Conservation (phyloP, 2,329 filamentous ascomycete genomes). For the Trichoderma asperellum region DNA sequence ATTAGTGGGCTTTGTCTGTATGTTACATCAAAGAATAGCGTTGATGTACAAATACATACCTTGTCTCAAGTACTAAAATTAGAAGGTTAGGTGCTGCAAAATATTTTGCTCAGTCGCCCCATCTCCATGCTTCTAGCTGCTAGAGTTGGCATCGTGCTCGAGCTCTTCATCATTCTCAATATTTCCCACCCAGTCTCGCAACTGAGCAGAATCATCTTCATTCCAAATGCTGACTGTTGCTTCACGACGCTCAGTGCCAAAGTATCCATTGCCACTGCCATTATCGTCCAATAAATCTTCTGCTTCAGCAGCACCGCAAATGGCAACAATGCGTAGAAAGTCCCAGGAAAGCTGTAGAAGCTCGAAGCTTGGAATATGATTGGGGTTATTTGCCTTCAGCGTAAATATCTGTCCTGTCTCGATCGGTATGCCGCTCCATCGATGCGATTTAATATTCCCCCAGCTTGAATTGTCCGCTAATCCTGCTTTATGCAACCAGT, state of each 20-base stretch:
- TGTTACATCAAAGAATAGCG: too few relatives aligned
- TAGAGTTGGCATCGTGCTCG: too few relatives aligned
- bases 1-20: not conserved
- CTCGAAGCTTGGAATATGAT: not conserved
- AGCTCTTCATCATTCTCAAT: not conserved
- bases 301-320: not conserved
- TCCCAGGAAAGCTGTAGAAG: not conserved
- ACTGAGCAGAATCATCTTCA: not conserved
- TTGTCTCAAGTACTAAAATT: too few relatives aligned
- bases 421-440: not conserved
- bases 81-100: not conserved
- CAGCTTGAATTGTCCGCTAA: not conserved
- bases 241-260: too few relatives aligned
- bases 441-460: not conserved
- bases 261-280: not conserved
- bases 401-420: not conserved
- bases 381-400: not conserved
- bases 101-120: too few relatives aligned
- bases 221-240: not conserved
- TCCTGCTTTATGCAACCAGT: not conserved
- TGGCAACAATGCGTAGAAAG: not conserved
- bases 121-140: too few relatives aligned
- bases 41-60: too few relatives aligned
- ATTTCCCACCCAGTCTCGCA: not conserved
- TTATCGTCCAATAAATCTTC: not conserved